Conservation (phyloP, 2,329 filamentous ascomycete genomes). For the Drechslerella stenobrocha region DNA sequence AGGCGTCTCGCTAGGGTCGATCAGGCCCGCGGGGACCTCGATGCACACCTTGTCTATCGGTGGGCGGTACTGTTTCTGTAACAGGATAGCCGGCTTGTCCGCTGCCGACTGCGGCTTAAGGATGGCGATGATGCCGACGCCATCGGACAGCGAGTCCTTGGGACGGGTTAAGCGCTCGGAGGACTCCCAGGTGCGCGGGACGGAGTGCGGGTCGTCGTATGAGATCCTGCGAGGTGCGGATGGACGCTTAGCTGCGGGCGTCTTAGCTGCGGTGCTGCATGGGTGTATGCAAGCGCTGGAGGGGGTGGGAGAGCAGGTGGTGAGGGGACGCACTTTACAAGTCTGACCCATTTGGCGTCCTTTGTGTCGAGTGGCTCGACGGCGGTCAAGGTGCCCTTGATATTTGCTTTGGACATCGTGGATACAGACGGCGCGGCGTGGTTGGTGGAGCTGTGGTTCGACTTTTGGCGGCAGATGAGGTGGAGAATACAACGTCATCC, state of each 20-base stretch:
- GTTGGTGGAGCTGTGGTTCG: not conserved
- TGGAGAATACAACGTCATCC: no score
- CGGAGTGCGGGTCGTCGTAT: constrained; percentile 67
- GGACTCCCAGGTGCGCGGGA: constrained; percentile 69
- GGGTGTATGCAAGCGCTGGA: not conserved
- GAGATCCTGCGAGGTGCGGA: constrained; percentile 57
- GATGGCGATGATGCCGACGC: constrained; percentile 73
- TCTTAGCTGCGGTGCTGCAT: constrained; percentile 16
- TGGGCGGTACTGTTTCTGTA: constrained; percentile 70
- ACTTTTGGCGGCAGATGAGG: no score
- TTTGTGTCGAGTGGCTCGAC: constrained; percentile 49
- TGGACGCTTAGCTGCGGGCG: not conserved
- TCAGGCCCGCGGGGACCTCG: constrained; percentile 67
- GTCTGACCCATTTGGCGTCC: constrained; percentile 65
- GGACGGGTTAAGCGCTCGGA: constrained; percentile 72
- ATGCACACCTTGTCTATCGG: constrained; percentile 66
- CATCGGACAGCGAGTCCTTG: constrained; percentile 66
- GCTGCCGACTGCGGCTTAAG: constrained; percentile 59
- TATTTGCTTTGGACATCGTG: constrained; percentile 38
- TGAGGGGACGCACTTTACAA: no score
- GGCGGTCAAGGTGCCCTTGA: constrained; percentile 49
- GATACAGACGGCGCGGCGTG: not conserved
- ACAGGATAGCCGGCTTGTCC: constrained; percentile 59
- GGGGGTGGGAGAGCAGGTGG: constrained; percentile 51
- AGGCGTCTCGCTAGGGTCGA: constrained; percentile 66